These are phyloP conservation scores for Neofusicoccum cordaticola DNA, from an alignment of 2,329 filamentous ascomycete species.

Conservation along the genomic window DNA sequence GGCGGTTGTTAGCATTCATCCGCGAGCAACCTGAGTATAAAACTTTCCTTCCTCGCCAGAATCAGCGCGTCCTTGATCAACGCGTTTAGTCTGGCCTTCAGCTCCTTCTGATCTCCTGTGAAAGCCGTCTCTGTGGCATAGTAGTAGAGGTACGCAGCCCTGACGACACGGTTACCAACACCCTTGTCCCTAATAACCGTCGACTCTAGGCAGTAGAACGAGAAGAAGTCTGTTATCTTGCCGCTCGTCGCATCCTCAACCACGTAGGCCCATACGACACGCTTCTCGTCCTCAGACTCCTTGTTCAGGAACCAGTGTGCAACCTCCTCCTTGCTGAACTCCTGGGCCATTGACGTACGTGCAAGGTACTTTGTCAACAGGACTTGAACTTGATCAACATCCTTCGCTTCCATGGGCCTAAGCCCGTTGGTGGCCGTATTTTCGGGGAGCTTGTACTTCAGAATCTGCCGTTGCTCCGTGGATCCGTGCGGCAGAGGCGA, in stretches of 20 bases:
- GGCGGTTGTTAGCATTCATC: background rate
- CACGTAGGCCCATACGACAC: conserved; percentile 91
- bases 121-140: conserved; percentile 60
- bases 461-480: conserved; percentile 80
- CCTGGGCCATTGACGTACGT: conserved; percentile 79
- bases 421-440: conserved; percentile 71
- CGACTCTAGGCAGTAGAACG: conserved; percentile 92
- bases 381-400: conserved; percentile 71
- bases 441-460: conserved; percentile 79
- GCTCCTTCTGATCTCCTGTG: conserved; percentile 44
- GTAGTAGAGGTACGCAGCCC: conserved; percentile 95
- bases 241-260: conserved; percentile 68
- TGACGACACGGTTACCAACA: conserved; percentile 72
- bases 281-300: conserved; percentile 56
- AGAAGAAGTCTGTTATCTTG: conserved; percentile 94
- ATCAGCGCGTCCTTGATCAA: conserved; percentile 84
- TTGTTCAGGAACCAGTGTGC: conserved; percentile 84
- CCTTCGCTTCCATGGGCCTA: conserved; percentile 74
- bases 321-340: conserved; percentile 76
- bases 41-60: conserved; percentile 69
- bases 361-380: conserved; percentile 74
- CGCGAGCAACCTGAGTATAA: no score
- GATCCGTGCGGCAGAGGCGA: conserved; percentile 80
- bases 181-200: conserved; percentile 72
- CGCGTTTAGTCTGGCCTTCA: conserved; percentile 76